Conservation (phyloP, 257 asterid genomes). For the Salvia hispanica region DNA sequence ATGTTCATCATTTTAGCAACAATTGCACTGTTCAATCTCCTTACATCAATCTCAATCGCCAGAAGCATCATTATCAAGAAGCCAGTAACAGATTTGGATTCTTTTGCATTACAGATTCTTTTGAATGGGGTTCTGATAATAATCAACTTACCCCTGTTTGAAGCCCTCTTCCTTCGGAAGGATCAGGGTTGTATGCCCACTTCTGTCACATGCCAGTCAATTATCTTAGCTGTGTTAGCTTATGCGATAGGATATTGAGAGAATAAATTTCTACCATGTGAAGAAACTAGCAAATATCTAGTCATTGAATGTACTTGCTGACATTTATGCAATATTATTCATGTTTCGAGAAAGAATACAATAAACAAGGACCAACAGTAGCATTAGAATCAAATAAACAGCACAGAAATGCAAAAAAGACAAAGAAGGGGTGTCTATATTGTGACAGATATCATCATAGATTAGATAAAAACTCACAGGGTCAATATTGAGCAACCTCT, state of each 20-base stretch:
- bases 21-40: constrained; percentile 20
- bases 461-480: constrained; percentile 50
- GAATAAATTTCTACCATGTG: no score
- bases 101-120: constrained; percentile 7
- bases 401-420: no score
- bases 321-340: no score
- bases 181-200: constrained; percentile 23
- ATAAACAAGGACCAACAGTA: no score
- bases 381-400: no score
- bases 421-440: no score
- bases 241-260: not conserved
- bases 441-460: not conserved
- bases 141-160: constrained; percentile 24
- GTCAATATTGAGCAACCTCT: constrained; percentile 65
- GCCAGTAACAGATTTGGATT: not conserved
- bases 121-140: constrained; percentile 9
- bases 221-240: constrained; percentile 16
- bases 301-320: no score
- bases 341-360: no score
- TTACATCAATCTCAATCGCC: constrained; percentile 10
- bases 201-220: constrained; percentile 10
- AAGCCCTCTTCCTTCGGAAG: constrained; percentile 12
- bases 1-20: constrained; percentile 20
- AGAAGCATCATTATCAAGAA: constrained; percentile 1
- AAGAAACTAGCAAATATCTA: no score